Evolutionary conservation across 2,329 filamentous ascomycete genomes (phyloP), one percentile per base, ranked within the genome.

Genomic region (Penicillium sp.): DNA sequence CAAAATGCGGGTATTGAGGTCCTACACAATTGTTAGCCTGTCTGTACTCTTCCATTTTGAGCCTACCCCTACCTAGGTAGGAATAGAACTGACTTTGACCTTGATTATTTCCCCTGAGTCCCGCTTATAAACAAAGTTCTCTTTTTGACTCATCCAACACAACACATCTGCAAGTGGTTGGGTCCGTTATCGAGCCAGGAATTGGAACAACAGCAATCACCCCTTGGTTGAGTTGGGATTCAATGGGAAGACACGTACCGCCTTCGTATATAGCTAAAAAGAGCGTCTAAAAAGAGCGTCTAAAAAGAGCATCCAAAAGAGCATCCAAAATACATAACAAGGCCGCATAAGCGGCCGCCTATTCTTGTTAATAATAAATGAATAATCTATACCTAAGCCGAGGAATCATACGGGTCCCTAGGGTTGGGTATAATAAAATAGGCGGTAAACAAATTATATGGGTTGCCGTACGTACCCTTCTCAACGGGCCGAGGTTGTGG

Each of bases 191-290:
- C 51, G 51, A 23, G 45, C 48, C 50, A 43, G 55, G 41, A 36
- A 58, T 45, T 21, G 64, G 62, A 31, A 66, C 40, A 39, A 66
- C 36, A 9, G 52, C 58, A 49, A 65, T 58, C 4, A 33, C 51
- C 1, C 64, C 64, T 41, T 45, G 39, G 36, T 65, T 55, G 31
- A 66, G 53, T 57, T 55, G 34, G 38, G 27, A 31, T 51, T 57
- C 33, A 50, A 55, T 16, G 45, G 29, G 45, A 34, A 23, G 23
- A 4, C 23, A 23, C 23, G 23, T 23, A 5, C 23, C 23, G 23
- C 23, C 23, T 23, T 23, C 23, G 23, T 23, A 23, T 23, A 23
- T n/a, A n/a, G n/a, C n/a, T n/a, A n/a, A n/a, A n/a, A n/a, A n/a
- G n/a, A n/a, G n/a, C n/a, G n/a, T n/a, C n/a, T n/a, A n/a, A n/a